phyloP scores from a whole-genome alignment of 2,329 filamentous ascomycete species.

The Calonectria honghensis region DNA sequence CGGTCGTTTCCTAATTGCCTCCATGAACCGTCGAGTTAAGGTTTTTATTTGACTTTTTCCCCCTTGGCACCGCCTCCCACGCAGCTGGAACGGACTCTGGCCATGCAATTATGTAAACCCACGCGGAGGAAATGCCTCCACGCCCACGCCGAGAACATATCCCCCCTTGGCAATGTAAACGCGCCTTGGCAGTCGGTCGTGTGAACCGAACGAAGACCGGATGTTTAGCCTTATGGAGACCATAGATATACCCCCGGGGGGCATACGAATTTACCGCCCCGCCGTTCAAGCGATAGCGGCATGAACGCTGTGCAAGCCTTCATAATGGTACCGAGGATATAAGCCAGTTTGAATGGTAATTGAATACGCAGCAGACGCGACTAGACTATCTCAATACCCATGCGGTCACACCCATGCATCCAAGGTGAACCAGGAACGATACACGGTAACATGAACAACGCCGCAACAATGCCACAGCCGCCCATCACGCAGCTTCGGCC shows the following conservation, averaged over 20 bases:
- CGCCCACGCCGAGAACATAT: not conserved
- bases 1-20: not conserved
- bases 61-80: not conserved
- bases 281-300: conserved; percentile 4
- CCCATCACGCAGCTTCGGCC: conserved; percentile 17
- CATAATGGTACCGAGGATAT: not conserved
- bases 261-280: not conserved
- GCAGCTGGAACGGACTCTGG: not conserved
- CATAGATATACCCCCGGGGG: not conserved
- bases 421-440: not conserved
- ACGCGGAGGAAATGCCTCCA: not conserved
- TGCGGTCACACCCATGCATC: conserved; percentile 14
- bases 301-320: not conserved
- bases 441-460: conserved; percentile 9
- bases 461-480: not conserved
- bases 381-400: not conserved
- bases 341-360: not conserved
- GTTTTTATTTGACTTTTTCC: not conserved
- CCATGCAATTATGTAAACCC: not conserved
- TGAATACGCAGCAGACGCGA: not conserved
- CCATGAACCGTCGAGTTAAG: not conserved
- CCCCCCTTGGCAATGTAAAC: not conserved
- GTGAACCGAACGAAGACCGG: not conserved
- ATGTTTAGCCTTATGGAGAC: not conserved
- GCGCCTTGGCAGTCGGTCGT: not conserved